These are phyloP conservation scores for Trypanosoma rangeli DNA, from an alignment of 208 protist genomes.

Conservation along the genomic window DNA sequence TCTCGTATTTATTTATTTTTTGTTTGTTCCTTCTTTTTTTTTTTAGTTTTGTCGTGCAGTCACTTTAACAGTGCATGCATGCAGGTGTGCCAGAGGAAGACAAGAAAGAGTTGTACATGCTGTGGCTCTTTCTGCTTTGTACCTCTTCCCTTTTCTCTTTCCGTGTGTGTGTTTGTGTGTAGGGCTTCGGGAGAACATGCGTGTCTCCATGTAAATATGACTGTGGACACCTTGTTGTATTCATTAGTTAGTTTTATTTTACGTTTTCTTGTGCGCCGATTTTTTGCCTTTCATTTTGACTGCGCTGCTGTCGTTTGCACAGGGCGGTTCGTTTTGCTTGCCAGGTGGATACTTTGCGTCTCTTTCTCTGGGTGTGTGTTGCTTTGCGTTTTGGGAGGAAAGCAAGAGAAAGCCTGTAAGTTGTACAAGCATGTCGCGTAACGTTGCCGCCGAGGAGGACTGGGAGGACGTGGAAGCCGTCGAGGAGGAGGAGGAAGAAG, in stretches of 20 bases:
- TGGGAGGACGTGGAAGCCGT: constrained; percentile 56
- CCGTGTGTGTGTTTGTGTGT: background rate
- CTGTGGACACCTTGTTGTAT: background rate
- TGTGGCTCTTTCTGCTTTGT: background rate
- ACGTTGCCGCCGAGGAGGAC: constrained; percentile 63
- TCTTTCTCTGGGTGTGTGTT: background rate
- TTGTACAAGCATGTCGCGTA: constrained; percentile 59
- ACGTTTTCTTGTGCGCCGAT: background rate
- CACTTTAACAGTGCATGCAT: too few relatives aligned
- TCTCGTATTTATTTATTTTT: constrained; percentile 2
- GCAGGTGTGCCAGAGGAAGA: too few relatives aligned
- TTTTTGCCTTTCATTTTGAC: background rate
- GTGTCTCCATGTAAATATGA: background rate
- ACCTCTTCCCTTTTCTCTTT: constrained; percentile 6
- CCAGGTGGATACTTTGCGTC: background rate
- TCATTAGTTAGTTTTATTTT: background rate
- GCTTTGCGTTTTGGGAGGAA: background rate
- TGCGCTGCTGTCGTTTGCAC: background rate
- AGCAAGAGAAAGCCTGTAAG: background rate
- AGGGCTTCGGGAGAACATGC: background rate
- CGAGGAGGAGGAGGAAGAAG: constrained; percentile 82
- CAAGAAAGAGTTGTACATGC: background rate
- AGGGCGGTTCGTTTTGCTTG: background rate
- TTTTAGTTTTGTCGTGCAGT: background rate
- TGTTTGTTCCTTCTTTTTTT: constrained; percentile 1